These are phyloP conservation scores for Linanthus parryae DNA, from an alignment of 148 eudicot species.

Conservation along the genomic window DNA sequence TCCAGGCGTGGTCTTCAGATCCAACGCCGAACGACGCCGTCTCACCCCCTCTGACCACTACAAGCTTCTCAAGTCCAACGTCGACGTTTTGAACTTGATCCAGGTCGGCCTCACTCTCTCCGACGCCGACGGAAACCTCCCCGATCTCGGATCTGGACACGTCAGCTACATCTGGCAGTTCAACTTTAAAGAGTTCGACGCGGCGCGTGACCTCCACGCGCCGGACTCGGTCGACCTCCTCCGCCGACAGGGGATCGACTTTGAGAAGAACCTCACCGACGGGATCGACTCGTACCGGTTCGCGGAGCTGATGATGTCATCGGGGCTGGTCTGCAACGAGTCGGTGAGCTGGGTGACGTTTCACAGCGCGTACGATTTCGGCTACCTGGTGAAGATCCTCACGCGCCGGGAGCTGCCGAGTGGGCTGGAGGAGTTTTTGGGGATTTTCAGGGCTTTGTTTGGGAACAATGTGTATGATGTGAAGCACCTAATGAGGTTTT, in stretches of 20 bases:
- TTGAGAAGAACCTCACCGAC: slow-evolving; percentile 26
- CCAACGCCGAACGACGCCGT: not conserved
- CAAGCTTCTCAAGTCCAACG: slow-evolving; percentile 49
- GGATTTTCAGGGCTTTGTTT: not conserved
- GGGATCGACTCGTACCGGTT: slow-evolving; percentile 44
- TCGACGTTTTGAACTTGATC: slow-evolving; percentile 47
- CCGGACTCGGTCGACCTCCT: slow-evolving; percentile 48
- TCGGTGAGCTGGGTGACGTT: slow-evolving; percentile 65
- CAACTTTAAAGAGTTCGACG: slow-evolving; percentile 53
- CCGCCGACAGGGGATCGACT: slow-evolving; percentile 46
- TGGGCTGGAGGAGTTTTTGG: slow-evolving; percentile 26
- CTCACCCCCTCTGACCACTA: slow-evolving; percentile 34
- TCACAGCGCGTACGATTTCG: slow-evolving; percentile 75
- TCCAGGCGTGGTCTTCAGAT: slow-evolving; percentile 44
- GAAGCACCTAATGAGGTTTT: slow-evolving; percentile 9
- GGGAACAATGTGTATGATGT: slow-evolving; percentile 6
- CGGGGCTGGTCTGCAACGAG: slow-evolving; percentile 54
- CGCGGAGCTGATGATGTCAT: slow-evolving; percentile 55
- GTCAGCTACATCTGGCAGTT: slow-evolving; percentile 53
- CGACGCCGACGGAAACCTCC: slow-evolving; percentile 46
- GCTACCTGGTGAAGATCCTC: slow-evolving; percentile 57
- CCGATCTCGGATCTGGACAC: slow-evolving; percentile 21
- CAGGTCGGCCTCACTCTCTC: slow-evolving; percentile 72
- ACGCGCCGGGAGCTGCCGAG: slow-evolving; percentile 47
- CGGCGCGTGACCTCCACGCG: slow-evolving; percentile 42